phyloP scores from a whole-genome alignment of 306 rosid species.

The Myrica gale region DNA sequence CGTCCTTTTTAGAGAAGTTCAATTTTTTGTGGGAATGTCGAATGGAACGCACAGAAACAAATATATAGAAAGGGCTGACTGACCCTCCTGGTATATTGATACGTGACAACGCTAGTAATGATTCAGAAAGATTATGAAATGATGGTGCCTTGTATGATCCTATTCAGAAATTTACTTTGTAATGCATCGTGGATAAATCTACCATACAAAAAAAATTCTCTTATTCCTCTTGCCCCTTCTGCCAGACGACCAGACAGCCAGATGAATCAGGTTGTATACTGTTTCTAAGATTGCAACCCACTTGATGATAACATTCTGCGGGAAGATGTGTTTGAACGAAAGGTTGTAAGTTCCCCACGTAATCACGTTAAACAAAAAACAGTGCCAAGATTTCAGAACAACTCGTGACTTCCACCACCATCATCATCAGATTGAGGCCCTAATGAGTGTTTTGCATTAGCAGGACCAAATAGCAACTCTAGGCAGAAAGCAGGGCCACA shows the following conservation, averaged over 20 bases:
- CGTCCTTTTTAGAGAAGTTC: too few species aligned
- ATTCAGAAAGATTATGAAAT: too few species aligned
- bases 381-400: constrained; percentile 21
- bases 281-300: constrained; percentile 12
- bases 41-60: too few species aligned
- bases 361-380: constrained; percentile 18
- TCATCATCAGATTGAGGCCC: constrained; percentile 30
- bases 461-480: constrained; percentile 88
- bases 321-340: constrained; percentile 5
- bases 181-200: too few species aligned
- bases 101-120: too few species aligned
- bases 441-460: constrained; percentile 58
- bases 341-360: constrained; percentile 8
- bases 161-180: too few species aligned
- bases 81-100: too few species aligned
- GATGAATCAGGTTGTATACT: constrained; percentile 14
- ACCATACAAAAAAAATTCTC: constrained; percentile 1
- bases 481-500: constrained; percentile 85
- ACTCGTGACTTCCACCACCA: constrained; percentile 26
- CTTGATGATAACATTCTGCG: constrained; percentile 7
- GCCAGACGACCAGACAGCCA: constrained; percentile 30
- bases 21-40: too few species aligned
- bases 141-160: too few species aligned
- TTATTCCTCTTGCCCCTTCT: constrained; percentile 1
- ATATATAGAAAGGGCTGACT: too few species aligned